Conservation (phyloP, 805 yeast species). For the Komagataella pseudopastoris region DNA sequence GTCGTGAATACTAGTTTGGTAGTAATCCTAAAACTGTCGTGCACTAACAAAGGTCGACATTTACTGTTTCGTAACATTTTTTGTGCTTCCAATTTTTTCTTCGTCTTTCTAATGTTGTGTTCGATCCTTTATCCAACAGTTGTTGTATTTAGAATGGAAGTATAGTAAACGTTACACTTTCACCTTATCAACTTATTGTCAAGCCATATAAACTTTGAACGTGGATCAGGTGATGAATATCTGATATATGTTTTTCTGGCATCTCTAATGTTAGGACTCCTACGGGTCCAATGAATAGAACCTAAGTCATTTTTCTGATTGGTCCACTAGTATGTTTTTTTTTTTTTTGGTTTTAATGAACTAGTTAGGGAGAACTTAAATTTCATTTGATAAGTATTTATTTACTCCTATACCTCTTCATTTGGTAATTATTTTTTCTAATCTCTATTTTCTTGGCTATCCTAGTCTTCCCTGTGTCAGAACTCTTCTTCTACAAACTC, state of each 20-base stretch:
- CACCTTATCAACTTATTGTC: neutral
- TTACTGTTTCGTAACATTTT: too few species aligned
- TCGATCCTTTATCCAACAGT: neutral
- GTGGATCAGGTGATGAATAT: conserved; percentile 12
- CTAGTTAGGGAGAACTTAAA: neutral
- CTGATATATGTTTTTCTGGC: conserved; percentile 60
- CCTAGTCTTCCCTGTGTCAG: neutral
- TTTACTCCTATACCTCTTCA: neutral
- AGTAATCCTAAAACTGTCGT: neutral
- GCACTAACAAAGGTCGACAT: neutral
- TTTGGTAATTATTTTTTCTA: too few species aligned
- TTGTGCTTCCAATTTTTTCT: neutral
- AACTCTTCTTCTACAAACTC: neutral
- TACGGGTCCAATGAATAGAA: conserved; percentile 70
- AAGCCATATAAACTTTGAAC: neutral
- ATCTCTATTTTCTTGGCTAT: neutral
- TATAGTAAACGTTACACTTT: neutral
- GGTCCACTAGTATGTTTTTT: neutral
- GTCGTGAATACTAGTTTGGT: neutral
- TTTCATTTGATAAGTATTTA: neutral
- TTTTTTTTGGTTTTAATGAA: neutral
- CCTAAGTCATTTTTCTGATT: conserved; percentile 9
- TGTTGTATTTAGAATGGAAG: neutral
- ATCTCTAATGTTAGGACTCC: conserved; percentile 82
- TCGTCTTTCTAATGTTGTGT: neutral